Evolutionary conservation across 2,329 filamentous ascomycete species (phyloP), one percentile per base, ranked within the genome.

Genomic region (Dendrostoma leiphaemia): DNA sequence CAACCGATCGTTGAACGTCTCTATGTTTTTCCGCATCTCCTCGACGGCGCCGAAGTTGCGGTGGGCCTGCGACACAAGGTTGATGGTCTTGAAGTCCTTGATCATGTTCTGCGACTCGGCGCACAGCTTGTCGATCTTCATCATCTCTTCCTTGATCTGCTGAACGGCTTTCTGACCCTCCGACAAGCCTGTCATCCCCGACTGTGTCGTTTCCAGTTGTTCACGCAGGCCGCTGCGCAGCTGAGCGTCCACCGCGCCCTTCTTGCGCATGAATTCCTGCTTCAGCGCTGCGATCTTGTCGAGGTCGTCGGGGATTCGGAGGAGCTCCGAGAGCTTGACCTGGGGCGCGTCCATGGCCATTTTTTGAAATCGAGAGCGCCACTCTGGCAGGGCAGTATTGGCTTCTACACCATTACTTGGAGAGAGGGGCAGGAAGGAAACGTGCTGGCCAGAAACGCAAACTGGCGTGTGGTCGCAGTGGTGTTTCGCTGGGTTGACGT

Each of bases 71-170:
- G 93, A 93, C 51, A 95, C 89, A 58, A 90, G 77, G 70, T 95
- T 94, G 78, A 96, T 94, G 67, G 91, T 90, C 32, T 89, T 88
- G 72, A 99, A 97, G 76, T 99, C 94, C 66, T 89, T 86, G 66
- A 99, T 96, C 85, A 97, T 97, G 69, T 90, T 91, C 76, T 97
- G 93, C 51, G 92, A 92, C 73, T 99, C 95, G 60, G 92, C 91
- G 75, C 94, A 99, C 60, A 99, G 83, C 74, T 90, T 91, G 76
- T 99, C 94, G 65, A 99, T 97, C 74, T 93, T 95, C 79, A 95
- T 91, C 84, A 99, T 94, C 76, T 99, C 94, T 62, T 97, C 93
- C 72, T 96, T 96, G 74, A 97, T 97, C 64, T 89, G 84, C 67
- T 90, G 88, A 32, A 99, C 90, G 58, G 90, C 90, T 70, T 92